Evolutionary conservation across 2,329 filamentous ascomycete species (phyloP).

Genomic region (Aureobasidium sp.): DNA sequence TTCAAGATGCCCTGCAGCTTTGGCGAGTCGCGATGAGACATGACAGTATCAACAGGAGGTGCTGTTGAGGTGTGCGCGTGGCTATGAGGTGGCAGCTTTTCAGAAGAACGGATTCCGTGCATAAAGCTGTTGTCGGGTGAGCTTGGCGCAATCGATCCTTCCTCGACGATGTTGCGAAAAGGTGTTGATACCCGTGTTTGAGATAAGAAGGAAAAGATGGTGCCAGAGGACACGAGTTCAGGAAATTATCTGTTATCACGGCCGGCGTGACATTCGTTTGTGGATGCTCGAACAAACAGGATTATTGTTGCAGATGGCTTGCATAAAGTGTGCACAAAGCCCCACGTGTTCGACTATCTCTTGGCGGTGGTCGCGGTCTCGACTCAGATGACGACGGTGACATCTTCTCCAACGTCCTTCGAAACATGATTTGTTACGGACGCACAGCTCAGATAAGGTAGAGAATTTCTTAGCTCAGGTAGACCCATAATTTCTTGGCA

Average conservation of each 20-base stretch:
- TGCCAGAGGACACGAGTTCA: not conserved
- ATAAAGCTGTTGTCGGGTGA: not conserved
- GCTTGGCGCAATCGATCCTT: not conserved
- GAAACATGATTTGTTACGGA: not conserved
- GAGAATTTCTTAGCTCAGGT: no score
- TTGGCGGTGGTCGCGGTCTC: not conserved
- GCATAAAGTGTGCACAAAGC: not conserved
- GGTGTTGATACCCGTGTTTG: not conserved
- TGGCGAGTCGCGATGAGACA: slow-evolving; percentile 14
- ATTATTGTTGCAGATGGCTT: slow-evolving; percentile 1
- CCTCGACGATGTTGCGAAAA: not conserved
- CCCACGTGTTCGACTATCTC: not conserved
- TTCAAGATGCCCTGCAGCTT: slow-evolving; percentile 15
- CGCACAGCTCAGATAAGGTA: no score
- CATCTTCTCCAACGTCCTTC: not conserved
- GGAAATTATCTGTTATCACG: slow-evolving; percentile 6
- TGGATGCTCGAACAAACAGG: not conserved
- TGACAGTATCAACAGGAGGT: not conserved
- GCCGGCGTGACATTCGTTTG: slow-evolving; percentile 7
- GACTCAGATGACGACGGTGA: not conserved
- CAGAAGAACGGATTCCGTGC: not conserved
- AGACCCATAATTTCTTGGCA: no score
- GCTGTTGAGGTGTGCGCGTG: not conserved
- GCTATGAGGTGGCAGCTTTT: not conserved
- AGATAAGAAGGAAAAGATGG: not conserved